Base-by-base conservation (phyloP, 1,284 basidiomycete genomes). In the Ganoderma resinaceum region DNA sequence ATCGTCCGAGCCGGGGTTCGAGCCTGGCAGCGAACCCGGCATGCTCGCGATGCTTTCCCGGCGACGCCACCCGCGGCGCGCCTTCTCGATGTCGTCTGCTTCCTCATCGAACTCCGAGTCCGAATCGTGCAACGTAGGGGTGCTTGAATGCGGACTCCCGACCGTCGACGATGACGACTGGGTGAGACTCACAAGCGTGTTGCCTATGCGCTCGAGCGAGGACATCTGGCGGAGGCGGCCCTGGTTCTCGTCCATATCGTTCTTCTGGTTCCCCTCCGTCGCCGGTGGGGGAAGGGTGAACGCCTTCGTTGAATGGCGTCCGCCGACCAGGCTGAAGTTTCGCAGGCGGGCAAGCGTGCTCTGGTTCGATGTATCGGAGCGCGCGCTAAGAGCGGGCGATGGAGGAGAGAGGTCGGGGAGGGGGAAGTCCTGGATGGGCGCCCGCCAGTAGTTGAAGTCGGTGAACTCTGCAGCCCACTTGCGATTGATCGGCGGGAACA, bases 401-500 rank as follows among this genome's bases (percentile, higher is more conserved):
- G 95, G 95, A 2, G 96, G 96, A 0, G 91, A 83, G n/a, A 99
- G 80, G 77, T 98, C 96, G 0, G 97, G 97, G 1, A 99, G 84
- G 16, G 91, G 85, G 69, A 94, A 91, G 3, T 95, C 93, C 60
- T 87, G 86, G 11, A 97, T 82, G 0, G 95, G 91, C 0, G 88
- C 76, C 72, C 96, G 92, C 98, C 98, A 99, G 79, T 90, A 99
- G 78, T 98, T 99, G 85, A 98, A 97, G 80, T 99, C 97, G 23
- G 96, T 98, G 79, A 88, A 99, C 79, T 98, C 96, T 0, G 95
- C 91, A 46, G 91, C 89, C 85, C 92, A 92, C 77, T 94, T 95
- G 64, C 91, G 90, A 76, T 95, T 89, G 69, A 99, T 95, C 0
- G 97, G 96, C 33, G 98, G 98, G 85, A 99, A 99, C 92, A 98